These are phyloP conservation scores for Xylaria sp. DNA, from an alignment of 495 filamentous ascomycete species.

Conservation along the genomic window DNA sequence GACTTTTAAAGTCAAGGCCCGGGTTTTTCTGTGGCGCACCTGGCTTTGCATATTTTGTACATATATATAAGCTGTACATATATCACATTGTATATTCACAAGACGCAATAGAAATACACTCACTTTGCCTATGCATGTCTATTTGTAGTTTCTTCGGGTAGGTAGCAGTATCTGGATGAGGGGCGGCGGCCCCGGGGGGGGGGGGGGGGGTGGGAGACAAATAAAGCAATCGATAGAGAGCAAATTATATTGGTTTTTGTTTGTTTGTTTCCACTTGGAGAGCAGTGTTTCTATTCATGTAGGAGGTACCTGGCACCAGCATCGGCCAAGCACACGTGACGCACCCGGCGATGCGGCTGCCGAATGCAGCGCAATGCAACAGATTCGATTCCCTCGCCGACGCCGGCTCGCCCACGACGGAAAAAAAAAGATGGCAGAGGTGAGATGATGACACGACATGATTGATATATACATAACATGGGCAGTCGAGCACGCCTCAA, in stretches of 20 bases:
- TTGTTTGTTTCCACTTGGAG: background rate
- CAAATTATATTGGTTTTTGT: background rate
- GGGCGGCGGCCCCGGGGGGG: no score
- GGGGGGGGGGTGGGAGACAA: no score
- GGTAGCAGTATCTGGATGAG: background rate
- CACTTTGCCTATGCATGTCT: background rate
- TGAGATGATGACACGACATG: conserved; percentile 1
- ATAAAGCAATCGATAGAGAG: no score
- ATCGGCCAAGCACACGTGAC: background rate
- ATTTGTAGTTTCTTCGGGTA: background rate
- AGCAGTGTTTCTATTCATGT: background rate
- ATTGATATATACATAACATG: background rate
- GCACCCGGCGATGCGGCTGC: background rate
- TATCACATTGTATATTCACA: conserved; percentile 19
- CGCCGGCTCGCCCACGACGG: background rate
- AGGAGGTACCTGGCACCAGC: background rate
- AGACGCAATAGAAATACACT: conserved; percentile 16
- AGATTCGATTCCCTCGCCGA: background rate
- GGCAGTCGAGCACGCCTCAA: background rate
- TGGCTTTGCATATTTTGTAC: conserved; percentile 17
- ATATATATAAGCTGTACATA: conserved; percentile 34
- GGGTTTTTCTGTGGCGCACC: background rate
- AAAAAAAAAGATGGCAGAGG: conserved; percentile 7
- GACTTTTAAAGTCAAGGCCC: background rate
- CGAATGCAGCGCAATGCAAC: background rate